Evolutionary conservation across 2,329 filamentous ascomycete genomes (phyloP), one percentile per base, ranked within the genome.

Genomic region (Colletotrichum theobromicola): DNA sequence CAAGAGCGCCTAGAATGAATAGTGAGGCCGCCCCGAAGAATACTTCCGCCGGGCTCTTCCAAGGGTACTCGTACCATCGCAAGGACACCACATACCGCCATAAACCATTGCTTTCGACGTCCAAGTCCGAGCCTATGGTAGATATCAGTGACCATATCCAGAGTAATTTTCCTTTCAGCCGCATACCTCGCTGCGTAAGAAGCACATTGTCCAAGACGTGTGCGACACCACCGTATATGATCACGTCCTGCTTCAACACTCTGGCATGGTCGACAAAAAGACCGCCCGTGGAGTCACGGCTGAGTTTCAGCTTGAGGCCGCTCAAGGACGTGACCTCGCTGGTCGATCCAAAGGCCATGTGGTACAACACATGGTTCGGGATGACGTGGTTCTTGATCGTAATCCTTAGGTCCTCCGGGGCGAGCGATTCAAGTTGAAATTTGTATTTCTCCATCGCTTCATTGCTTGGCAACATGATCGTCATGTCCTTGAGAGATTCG

Each of bases 391-490:
- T 69, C 8, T 21, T 30, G 15, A 63, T 13, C 8, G 42, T 16
- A 7, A 7, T 35, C n/a, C 26, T 18, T 24, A 69, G 34, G 7
- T 69, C 26, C 28, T 24, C 28, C 13, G 16, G n/a, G 6, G 8
- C 30, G 12, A 69, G 57, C 4, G 37, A 63, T 6, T 53, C 57
- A n/a, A 63, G 28, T 5, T 62, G n/a, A 4, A 37, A 16, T 26
- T 12, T 24, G n/a, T 8, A 28, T 16, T 32, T 26, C 9, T 61
- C 67, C 67, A 34, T 34, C n/a, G 67, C 58, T 34, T 62, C 30
- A 28, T 60, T 53, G 57, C 67, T 16, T 21, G 67, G 67, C 28
- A 69, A 18, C 15, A 69, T 4, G 4, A 69, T 35, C 10, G 67
- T 69, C 9, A 13, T 30, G 21, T 69, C 67, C 35, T 18, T 13